A percentile compares a stretch with the other conserved stretches of the same genome.
Evolutionary conservation across 805 yeast species (phyloP).

Genomic region (Yarrowia sp.): DNA sequence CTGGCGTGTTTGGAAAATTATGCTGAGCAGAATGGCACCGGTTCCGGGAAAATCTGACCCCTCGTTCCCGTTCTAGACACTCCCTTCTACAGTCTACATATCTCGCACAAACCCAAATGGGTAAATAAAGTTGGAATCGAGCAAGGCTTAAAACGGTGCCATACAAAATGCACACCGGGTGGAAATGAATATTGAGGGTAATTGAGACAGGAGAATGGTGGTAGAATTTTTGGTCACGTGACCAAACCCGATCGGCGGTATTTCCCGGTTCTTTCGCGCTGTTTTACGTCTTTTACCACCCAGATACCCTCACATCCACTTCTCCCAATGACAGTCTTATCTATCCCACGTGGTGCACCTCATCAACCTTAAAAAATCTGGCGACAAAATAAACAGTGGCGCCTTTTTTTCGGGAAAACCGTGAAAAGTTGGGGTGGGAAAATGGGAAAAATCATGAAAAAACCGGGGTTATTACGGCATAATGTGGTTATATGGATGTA

Average conservation of each 20-base stretch:
- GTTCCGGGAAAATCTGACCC: not conserved
- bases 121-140: not conserved
- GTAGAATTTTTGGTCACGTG: not conserved
- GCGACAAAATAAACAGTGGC: not conserved
- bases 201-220: not conserved
- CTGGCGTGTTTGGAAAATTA: not conserved
- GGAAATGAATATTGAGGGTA: not conserved
- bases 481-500: too few relatives aligned
- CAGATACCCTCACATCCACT: not conserved
- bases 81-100: not conserved
- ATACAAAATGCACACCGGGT: not conserved
- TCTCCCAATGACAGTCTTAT: conserved; percentile 18
- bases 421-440: not conserved
- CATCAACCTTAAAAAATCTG: conserved; percentile 9
- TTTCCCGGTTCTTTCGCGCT: too few relatives aligned
- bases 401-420: not conserved
- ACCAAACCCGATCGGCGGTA: not conserved
- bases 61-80: not conserved
- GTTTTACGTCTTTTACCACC: too few relatives aligned
- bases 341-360: conserved; percentile 23
- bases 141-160: not conserved
- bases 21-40: not conserved
- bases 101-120: not conserved
- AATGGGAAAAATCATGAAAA: not conserved
- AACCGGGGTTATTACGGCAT: too few relatives aligned